phyloP scores from a whole-genome alignment of 192 early-diverging fungal species.

The Gryganskiella cystojenkinii region DNA sequence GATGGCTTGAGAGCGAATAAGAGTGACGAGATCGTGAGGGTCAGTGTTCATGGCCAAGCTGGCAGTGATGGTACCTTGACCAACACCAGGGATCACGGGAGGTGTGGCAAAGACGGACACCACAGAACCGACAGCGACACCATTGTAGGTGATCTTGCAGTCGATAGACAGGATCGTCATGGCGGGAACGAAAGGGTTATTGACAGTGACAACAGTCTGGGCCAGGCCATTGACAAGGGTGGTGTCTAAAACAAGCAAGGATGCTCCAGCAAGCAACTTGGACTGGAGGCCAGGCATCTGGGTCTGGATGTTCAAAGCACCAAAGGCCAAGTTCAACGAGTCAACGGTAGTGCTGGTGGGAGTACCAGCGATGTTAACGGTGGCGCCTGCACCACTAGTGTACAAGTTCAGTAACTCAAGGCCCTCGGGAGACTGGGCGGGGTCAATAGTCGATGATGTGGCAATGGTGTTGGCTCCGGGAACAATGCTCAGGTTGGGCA shows the following conservation, averaged over 20 bases:
- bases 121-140: constrained; percentile 51
- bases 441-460: constrained; percentile 53
- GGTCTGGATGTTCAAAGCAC: constrained; percentile 39
- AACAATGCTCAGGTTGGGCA: constrained; percentile 48
- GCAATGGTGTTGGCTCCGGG: constrained; percentile 50
- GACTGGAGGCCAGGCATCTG: constrained; percentile 54
- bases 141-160: constrained; percentile 40
- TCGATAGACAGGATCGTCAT: constrained; percentile 51
- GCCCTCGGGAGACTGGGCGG: constrained; percentile 43
- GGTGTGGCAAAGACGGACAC: constrained; percentile 44
- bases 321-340: constrained; percentile 51
- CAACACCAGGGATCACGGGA: constrained; percentile 30
- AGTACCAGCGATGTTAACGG: constrained; percentile 46
- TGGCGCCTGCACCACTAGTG: constrained; percentile 42
- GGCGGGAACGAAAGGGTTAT: constrained; percentile 57
- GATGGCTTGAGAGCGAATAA: constrained; percentile 47
- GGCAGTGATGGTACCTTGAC: constrained; percentile 39
- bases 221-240: constrained; percentile 46
- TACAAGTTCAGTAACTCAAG: constrained; percentile 53
- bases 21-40: constrained; percentile 45
- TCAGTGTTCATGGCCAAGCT: constrained; percentile 55
- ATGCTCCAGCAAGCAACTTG: constrained; percentile 41
- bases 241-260: constrained; percentile 37
- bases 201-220: constrained; percentile 46
- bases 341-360: constrained; percentile 46